Evolutionary conservation across 1,284 basidiomycete species (phyloP).

Genomic region (Boletus sp.): DNA sequence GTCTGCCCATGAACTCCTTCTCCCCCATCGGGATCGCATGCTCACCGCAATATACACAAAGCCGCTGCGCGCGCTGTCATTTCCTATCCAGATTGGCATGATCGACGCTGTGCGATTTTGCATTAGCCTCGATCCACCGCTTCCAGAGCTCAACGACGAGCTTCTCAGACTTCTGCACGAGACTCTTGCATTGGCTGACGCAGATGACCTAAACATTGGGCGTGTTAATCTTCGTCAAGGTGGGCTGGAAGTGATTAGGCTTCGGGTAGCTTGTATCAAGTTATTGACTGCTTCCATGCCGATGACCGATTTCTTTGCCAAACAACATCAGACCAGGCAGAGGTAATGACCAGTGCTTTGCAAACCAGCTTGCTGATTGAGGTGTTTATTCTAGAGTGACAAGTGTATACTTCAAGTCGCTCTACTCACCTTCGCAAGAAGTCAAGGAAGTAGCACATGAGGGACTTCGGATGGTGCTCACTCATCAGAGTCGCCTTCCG

Average conservation of each 20-base stretch:
- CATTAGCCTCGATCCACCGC: slow-evolving; percentile 76
- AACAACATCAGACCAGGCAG: slow-evolving; percentile 79
- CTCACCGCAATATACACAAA: slow-evolving; percentile 92
- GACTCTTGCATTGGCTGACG: slow-evolving; percentile 92
- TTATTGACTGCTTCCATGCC: slow-evolving; percentile 93
- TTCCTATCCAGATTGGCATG: slow-evolving; percentile 96
- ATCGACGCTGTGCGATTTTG: slow-evolving; percentile 97
- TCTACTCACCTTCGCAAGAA: slow-evolving; percentile 91
- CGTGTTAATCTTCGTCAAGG: slow-evolving; percentile 77
- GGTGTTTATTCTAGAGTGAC: slow-evolving; percentile 62
- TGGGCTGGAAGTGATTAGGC: slow-evolving; percentile 79
- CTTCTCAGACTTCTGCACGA: slow-evolving; percentile 91
- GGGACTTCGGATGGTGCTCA: slow-evolving; percentile 85
- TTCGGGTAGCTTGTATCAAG: slow-evolving; percentile 95
- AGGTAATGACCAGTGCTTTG: slow-evolving; percentile 47
- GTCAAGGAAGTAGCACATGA: slow-evolving; percentile 97
- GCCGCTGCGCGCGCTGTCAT: slow-evolving; percentile 93
- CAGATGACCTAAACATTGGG: slow-evolving; percentile 83
- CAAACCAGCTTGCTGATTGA: slow-evolving; percentile 11
- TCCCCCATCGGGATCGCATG: slow-evolving; percentile 85
- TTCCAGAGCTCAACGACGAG: slow-evolving; percentile 90
- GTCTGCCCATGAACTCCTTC: slow-evolving; percentile 74
- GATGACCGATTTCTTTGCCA: slow-evolving; percentile 86
- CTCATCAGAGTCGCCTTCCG: slow-evolving; percentile 88
- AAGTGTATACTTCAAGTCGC: slow-evolving; percentile 96